phyloP scores from a whole-genome alignment of 352 stramenopile species.

The Pythium sp. region DNA sequence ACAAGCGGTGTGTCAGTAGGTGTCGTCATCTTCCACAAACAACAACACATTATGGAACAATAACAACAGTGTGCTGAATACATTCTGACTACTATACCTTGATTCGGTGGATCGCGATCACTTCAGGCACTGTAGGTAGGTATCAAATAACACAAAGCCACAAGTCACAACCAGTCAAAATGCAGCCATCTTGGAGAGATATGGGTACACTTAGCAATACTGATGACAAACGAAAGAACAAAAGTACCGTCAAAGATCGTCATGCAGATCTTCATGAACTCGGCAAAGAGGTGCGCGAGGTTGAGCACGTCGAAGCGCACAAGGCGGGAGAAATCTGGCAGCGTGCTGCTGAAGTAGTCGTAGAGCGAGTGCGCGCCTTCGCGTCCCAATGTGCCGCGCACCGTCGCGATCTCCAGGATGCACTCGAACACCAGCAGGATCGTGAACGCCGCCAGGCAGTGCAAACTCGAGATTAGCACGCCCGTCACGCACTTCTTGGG shows the following conservation, averaged over 20 bases:
- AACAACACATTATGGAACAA: not conserved
- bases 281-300: conserved; percentile 53
- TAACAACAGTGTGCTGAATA: not conserved
- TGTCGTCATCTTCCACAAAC: not conserved
- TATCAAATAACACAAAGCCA: not conserved
- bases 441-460: conserved; percentile 66
- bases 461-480: conserved; percentile 42
- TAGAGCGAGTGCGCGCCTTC: conserved; percentile 76
- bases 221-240: not conserved
- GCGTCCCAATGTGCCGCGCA: conserved; percentile 53
- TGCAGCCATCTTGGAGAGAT: conserved; percentile 6
- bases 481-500: conserved; percentile 57
- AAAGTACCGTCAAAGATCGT: conserved; percentile 79
- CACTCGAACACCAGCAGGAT: conserved; percentile 80
- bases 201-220: not conserved
- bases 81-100: conserved; percentile 32
- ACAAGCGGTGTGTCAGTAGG: not conserved
- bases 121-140: conserved; percentile 56
- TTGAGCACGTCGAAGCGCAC: conserved; percentile 65
- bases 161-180: conserved; percentile 6
- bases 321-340: conserved; percentile 70
- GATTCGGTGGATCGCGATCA: conserved; percentile 76
- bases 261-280: conserved; percentile 76
- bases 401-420: conserved; percentile 70
- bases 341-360: conserved; percentile 69